Base-by-base conservation (phyloP, 2,329 filamentous ascomycete genomes). In the Beauveria rudraprayagi region DNA sequence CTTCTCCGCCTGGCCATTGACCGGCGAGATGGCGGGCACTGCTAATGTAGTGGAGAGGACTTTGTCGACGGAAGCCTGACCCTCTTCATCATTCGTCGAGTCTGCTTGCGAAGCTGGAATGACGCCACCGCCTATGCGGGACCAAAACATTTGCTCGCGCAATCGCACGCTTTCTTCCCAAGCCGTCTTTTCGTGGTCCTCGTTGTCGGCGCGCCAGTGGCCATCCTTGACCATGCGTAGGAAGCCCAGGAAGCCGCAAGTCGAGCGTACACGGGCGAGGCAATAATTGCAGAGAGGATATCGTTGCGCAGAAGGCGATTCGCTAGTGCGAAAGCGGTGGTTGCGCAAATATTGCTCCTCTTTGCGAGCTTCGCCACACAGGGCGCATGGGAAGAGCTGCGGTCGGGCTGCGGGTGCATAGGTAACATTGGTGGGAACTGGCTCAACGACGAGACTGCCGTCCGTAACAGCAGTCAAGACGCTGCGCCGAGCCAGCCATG, bases 141-240 rank as follows among this genome's bases (percentile, higher is more conserved):
- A 86, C 94, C 94, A 99, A 72, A 99, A 99, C 89, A 99, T 96
- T 67, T 93, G 87, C 72, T 99, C 94, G 56, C 94, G 83, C 53
- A 97, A 75, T 34, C 89, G 85, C 11, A 97, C 89, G 61, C 91
- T 91, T 77, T 99, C 94, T 71, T 97, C 93, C 94, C 94, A 99
- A 0, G 92, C 91, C 30, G 86, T 84, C 70, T 89, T 91, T 74
- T 95, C 91, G 40, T 92, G 90, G 55, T 94, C 91, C 44, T 89
- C 84, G 61, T 89, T 90, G 52, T 92, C 90, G 14, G 89, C 87
- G 56, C 90, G 86, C 86, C 94, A 94, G 69, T 96, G 89, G 2
- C 94, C 94, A 67, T 97, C 93, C 66, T 93, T 91, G 62, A 97
- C 83, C 75, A 97, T 91, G 51, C 93, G 84, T 60, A 99, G 74